Evolutionary conservation across 768 basidiomycete species (phyloP), one percentile per base, ranked within the genome.

Genomic region (Antrodiella citrinella): DNA sequence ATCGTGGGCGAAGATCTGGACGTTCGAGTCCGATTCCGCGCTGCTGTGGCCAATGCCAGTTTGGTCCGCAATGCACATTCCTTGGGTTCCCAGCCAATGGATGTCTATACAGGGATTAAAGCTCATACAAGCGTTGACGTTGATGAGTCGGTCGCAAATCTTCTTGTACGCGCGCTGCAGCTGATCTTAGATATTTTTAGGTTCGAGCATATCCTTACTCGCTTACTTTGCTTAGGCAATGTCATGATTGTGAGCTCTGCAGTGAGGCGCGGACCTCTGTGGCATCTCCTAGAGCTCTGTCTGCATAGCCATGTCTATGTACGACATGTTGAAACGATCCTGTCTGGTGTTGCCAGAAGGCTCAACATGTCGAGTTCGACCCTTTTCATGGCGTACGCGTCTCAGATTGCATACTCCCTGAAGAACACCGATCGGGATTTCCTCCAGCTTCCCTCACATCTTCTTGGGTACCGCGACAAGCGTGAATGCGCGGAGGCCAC

Each of bases 211-310:
- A 87, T 88, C 72, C 69, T 87, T 47, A 91, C 84, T 10, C 80
- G 84, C 39, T 72, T 83, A 23, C 70, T 91, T 23, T 80, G 74
- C 18, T 70, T 87, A 12, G 85, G 80, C 22, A 91, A 90, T 65
- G 77, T 84, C 54, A 83, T 90, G 76, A 75, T 96, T 38, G 76
- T 81, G 15, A 86, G 83, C 59, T 84, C 90, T 1, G 75, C 77
- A 1, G 77, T 86, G 19, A 76, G 94, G 22, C 80, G 90, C 13
- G 86, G 82, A 3, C 77, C 91, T 1, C 92, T 95, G 61, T 93
- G 86, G 82, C 86, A 95, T 64, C 62, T 98, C 45, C 69, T 97
- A 52, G 91, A 94, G 63, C 77, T 78, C 4, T 78, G 77, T 64
- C 57, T 70, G 54, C 71, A 54, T 65, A 73, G 54, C 61, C 56